Base-by-base conservation (phyloP, 176 grass and related monocot species). In the Triticum timopheevii region DNA sequence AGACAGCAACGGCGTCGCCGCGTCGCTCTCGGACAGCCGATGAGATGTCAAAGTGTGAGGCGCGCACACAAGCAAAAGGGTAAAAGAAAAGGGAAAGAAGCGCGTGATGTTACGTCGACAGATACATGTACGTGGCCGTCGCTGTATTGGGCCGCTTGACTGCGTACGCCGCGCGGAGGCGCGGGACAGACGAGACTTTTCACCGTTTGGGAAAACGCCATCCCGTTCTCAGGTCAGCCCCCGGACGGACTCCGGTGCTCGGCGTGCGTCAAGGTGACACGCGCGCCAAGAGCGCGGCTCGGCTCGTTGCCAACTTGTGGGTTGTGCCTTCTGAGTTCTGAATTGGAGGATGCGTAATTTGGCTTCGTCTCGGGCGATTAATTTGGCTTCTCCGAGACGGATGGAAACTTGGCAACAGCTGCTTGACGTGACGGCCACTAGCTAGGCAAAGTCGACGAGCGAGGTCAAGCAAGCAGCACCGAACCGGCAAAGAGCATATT, bases 21-120 rank as follows among this genome's bases (percentile, higher is more conserved):
- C 10, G 85, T 84, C 81, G 61, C 81, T 73, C 15, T 87, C 75
- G 65, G 4, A 27, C 66, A 66, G 56, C 66, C 0, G 89, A 52
- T 19, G 73, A 6, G 77, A 61, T 6, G 50, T 64, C 34, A 1
- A 54, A 49, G 5, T 47, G 7, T 7, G 30, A 25, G 33, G 24
- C 72, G 47, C 62, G 1, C 38, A 61, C 25, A 13, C 19, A 87
- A 34, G 4, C 27, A 19, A 10, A 38, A 13, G 12, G 2, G 15
- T 15, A 8, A 78, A 78, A 54, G 16, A 54, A 38, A 13, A 8
- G 1, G 15, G 2, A 8, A 78, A 54, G 50, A 54, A 19, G 2
- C 50, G 50, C 50, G 2, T 40, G 38, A 45, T 24, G 88, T 35
- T 8, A 36, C 64, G 23, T 80, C 34, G 49, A 10, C 5, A 2